A percentile compares a stretch with the other conserved stretches of the same genome.
Evolutionary conservation across 2,329 filamentous ascomycete species (phyloP).

Genomic region (Penicillium glabrum): DNA sequence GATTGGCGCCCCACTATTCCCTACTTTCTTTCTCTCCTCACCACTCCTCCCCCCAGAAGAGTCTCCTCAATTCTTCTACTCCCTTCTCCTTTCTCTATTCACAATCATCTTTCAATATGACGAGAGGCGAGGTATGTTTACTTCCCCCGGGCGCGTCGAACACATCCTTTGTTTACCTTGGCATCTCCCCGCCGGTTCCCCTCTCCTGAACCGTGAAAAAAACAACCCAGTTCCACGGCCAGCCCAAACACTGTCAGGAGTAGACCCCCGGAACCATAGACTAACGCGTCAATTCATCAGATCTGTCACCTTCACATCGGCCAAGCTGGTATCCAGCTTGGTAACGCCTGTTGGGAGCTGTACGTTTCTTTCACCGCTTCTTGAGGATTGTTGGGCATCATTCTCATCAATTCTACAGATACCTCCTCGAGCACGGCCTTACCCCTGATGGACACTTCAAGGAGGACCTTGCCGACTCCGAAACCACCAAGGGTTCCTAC

Average conservation of each 20-base stretch:
- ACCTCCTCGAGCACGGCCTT: slow-evolving; percentile 66
- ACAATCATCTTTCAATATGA: slow-evolving; percentile 24
- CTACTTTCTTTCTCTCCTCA: not conserved
- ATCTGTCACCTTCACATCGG: slow-evolving; percentile 68
- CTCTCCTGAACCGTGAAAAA: slow-evolving; percentile 15
- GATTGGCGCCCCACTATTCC: not conserved
- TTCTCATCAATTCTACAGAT: slow-evolving; percentile 42
- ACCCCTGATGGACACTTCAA: slow-evolving; percentile 60
- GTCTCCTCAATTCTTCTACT: slow-evolving; percentile 4
- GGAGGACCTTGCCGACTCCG: slow-evolving; percentile 48
- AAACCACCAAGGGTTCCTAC: slow-evolving; percentile 55
- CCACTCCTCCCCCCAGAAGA: not conserved
- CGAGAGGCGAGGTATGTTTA: slow-evolving; percentile 35
- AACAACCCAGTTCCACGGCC: slow-evolving; percentile 1
- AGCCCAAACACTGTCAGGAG: not conserved
- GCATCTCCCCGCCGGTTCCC: slow-evolving; percentile 13
- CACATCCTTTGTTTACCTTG: slow-evolving; percentile 17
- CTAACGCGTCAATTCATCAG: slow-evolving; percentile 37
- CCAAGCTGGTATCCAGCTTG: slow-evolving; percentile 67
- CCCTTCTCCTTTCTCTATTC: not conserved
- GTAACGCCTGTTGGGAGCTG: slow-evolving; percentile 70
- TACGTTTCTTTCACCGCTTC: slow-evolving; percentile 46
- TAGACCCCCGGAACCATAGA: not conserved
- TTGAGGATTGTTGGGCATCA: slow-evolving; percentile 9
- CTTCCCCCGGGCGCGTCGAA: not conserved